Conservation (phyloP, 1,284 basidiomycete genomes). For the Tilletia caries region DNA sequence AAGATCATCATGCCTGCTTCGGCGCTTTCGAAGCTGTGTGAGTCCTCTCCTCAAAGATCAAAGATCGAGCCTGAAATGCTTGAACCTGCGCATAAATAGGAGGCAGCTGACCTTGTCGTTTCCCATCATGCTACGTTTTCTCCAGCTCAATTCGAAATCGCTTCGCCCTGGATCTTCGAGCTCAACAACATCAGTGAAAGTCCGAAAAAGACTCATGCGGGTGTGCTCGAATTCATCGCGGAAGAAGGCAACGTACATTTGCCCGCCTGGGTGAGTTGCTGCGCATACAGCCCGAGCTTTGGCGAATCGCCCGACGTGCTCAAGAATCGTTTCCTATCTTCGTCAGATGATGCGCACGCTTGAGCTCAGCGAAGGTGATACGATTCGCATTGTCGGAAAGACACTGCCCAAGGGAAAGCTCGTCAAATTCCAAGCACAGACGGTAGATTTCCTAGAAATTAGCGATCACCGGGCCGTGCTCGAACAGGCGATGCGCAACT, state of each 20-base stretch:
- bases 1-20: conserved; percentile 99
- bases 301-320: not conserved
- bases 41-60: conserved; percentile 45
- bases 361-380: conserved; percentile 86
- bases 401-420: conserved; percentile 88
- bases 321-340: no score
- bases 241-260: conserved; percentile 93
- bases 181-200: conserved; percentile 70
- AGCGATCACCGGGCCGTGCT: conserved; percentile 92
- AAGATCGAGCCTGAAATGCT: not conserved
- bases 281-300: not conserved
- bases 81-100: not conserved
- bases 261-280: conserved; percentile 73
- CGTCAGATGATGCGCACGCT: conserved; percentile 90
- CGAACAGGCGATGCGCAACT: conserved; percentile 90
- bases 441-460: conserved; percentile 84
- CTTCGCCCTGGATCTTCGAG: conserved; percentile 93
- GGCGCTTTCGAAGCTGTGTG: conserved; percentile 77
- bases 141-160: conserved; percentile 75
- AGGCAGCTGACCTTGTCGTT: not conserved
- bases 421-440: conserved; percentile 95
- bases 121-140: conserved; percentile 9
- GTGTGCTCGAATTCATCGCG: conserved; percentile 98
- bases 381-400: conserved; percentile 83
- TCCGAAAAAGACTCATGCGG: conserved; percentile 70